Base-by-base conservation (phyloP, 495 filamentous ascomycete genomes). In the Cenococcum geophilum region DNA sequence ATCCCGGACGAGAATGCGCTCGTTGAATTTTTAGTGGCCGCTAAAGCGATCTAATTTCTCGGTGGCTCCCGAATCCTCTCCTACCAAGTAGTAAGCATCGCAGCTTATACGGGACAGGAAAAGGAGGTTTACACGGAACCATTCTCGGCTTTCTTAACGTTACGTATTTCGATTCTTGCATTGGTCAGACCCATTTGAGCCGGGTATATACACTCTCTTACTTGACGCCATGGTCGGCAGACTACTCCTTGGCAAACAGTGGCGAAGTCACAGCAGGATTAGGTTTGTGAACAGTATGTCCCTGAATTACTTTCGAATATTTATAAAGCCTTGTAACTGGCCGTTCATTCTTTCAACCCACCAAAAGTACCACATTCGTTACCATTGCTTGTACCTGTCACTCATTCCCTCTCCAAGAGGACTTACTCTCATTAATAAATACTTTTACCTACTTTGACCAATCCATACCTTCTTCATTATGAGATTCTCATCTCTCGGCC, bases 401-500 rank as follows among this genome's bases (percentile, higher is more conserved):
- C 22, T 52, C 49, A 20, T 52, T 52, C 22, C 49, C 8, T 16
- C 14, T 16, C 21, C 25, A 45, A 18, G 14, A 45, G 40, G 18
- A 18, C 40, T 45, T 45, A 45, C 40, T 45, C 40, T 45, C 40
- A 25, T 52, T 52, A 52, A 25, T 52, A 32, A 32, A 32, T 32
- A 32, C 27, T 10, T 52, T 32, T 14, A 45, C 40, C 11, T 18
- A 4, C 4, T 52, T 20, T 25, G 21, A 32, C 21, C 25, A 52
- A 16, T 47, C 11, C 55, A 32, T 25, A 45, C 9, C 22, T 22
- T 35, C 34, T 9, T 42, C 61, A 63, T n/a, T 27, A 68, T 68
- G 66, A 68, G 58, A 47, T 48, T 65, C 25, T 61, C 66, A 20
- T 11, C 43, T 25, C 21, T 60, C 16, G 22, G 47, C 43, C 60